These are phyloP conservation scores for Verticillium tricorpus DNA, from an alignment of 2,329 filamentous ascomycete genomes.

Conservation along the genomic window DNA sequence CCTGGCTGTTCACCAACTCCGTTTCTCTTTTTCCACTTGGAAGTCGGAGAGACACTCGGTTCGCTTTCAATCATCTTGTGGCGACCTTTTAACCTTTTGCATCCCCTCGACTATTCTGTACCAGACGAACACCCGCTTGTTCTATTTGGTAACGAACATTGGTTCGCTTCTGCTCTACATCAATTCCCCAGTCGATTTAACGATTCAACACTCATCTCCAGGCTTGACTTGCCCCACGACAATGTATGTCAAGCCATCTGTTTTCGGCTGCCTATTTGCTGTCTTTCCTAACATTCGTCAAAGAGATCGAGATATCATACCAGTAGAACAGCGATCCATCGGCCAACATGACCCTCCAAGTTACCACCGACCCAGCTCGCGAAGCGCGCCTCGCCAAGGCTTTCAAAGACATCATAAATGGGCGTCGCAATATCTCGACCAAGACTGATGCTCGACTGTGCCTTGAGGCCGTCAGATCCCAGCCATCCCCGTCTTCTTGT, in stretches of 20 bases:
- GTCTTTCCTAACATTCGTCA: neutral
- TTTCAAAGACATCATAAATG: constrained; percentile 12
- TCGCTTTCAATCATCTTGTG: neutral
- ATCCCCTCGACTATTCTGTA: neutral
- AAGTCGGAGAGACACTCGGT: neutral
- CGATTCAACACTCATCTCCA: too few species aligned
- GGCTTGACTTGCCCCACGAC: too few species aligned
- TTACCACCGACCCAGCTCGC: neutral
- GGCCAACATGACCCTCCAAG: neutral
- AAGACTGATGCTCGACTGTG: constrained; percentile 19
- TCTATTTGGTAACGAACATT: too few species aligned
- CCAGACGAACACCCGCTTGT: too few species aligned
- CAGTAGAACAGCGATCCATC: neutral
- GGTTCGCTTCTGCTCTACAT: too few species aligned
- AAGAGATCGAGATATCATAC: neutral
- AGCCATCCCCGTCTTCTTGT: constrained; percentile 14
- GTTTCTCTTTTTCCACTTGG: neutral
- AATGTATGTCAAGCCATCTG: neutral
- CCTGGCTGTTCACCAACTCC: neutral
- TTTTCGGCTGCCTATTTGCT: neutral
- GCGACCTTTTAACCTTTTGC: neutral
- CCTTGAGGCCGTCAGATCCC: constrained; percentile 16
- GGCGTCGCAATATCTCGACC: constrained; percentile 4
- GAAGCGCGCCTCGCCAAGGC: constrained; percentile 9
- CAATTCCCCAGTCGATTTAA: too few species aligned